Conservation (phyloP, 306 rosid species). For the Casuarina cunninghamiana region DNA sequence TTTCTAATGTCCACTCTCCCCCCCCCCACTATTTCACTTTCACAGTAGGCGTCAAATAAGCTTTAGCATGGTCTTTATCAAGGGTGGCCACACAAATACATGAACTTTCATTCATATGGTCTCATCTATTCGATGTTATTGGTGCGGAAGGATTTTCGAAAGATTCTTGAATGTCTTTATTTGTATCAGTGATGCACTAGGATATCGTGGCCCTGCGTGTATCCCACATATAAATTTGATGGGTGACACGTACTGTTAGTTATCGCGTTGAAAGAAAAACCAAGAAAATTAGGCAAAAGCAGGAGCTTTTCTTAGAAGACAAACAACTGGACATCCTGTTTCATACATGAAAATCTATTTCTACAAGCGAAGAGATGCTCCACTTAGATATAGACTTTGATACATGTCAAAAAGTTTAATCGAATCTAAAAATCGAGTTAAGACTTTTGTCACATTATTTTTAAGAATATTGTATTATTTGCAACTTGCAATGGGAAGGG, state of each 20-base stretch:
- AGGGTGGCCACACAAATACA: neutral
- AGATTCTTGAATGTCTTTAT: neutral
- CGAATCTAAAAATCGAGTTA: too few species aligned
- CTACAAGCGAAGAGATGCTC: too few species aligned
- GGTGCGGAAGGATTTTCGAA: neutral
- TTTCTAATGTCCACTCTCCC: neutral
- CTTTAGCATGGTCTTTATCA: neutral
- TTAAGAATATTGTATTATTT: too few species aligned
- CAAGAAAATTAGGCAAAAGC: neutral
- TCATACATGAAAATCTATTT: too few species aligned
- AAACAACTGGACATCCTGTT: too few species aligned
- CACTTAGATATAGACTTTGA: too few species aligned
- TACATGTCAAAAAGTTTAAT: too few species aligned
- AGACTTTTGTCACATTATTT: too few species aligned
- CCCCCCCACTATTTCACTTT: neutral
- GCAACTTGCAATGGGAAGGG: too few species aligned
- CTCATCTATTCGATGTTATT: neutral
- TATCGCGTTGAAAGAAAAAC: neutral
- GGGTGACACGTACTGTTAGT: neutral
- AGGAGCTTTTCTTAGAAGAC: neutral
- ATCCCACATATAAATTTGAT: neutral
- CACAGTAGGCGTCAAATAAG: neutral
- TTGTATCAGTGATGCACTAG: neutral
- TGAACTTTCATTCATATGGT: neutral
- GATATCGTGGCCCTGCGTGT: constrained; percentile 2